Evolutionary conservation across 2,329 filamentous ascomycete genomes (phyloP).

Genomic region (Aspergillus sojae): DNA sequence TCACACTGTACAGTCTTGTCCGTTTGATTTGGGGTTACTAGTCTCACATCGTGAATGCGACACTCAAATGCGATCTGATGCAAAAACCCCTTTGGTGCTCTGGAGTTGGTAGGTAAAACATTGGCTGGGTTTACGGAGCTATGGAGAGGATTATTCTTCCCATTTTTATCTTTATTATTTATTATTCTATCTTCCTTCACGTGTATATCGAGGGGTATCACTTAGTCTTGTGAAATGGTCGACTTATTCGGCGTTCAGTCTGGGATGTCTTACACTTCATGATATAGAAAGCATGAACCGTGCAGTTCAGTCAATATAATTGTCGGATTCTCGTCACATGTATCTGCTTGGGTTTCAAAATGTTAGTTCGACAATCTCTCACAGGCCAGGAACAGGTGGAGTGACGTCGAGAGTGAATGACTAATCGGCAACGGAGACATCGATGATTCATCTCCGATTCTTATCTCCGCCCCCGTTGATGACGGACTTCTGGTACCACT

Average conservation of each 20-base stretch:
- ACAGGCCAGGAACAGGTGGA: not conserved
- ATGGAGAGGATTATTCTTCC: constrained; percentile 8
- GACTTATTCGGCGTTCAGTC: not conserved
- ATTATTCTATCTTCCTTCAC: not conserved
- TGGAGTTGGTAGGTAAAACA: constrained; percentile 25
- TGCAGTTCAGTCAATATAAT: not conserved
- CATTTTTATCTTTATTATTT: not conserved
- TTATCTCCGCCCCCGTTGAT: constrained; percentile 14
- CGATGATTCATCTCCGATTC: not conserved
- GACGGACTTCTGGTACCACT: not conserved
- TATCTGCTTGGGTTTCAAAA: no score
- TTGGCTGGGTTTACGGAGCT: constrained; percentile 10
- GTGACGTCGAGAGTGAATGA: constrained; percentile 6
- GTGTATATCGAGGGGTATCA: not conserved
- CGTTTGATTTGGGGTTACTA: constrained; percentile 6
- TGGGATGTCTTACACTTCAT: not conserved
- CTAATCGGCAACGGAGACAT: constrained; percentile 12
- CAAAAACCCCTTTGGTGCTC: constrained; percentile 5
- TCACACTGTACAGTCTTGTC: constrained; percentile 13
- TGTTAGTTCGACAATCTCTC: no score
- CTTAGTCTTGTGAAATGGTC: not conserved
- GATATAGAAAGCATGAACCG: not conserved
- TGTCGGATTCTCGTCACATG: not conserved
- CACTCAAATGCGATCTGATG: not conserved
- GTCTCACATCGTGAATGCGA: constrained; percentile 1